Percentiles rank a stretch among this genome's conserved stretches.
Evolutionary conservation across 345 rosid species (phyloP).

Genomic region (Lepidium didymum): DNA sequence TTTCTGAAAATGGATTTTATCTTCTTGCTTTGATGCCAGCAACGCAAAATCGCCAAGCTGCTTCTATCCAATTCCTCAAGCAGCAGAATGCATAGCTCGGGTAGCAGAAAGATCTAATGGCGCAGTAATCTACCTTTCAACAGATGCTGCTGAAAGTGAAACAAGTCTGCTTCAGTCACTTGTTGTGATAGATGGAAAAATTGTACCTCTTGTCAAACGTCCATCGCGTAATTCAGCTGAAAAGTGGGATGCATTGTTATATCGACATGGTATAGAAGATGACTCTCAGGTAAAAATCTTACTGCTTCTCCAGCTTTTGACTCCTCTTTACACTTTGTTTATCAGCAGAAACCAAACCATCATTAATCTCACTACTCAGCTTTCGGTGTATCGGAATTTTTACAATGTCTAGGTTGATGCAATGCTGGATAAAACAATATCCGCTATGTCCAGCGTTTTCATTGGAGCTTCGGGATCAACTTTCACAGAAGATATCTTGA

Average conservation of each 20-base stretch:
- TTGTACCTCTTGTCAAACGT: constrained; percentile 67
- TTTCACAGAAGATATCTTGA: constrained; percentile 79
- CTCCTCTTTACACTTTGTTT: not conserved
- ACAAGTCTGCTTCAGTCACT: constrained; percentile 71
- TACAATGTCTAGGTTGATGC: constrained; percentile 66
- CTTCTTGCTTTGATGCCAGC: not conserved
- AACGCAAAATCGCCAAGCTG: constrained; percentile 20
- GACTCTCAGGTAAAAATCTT: constrained; percentile 59
- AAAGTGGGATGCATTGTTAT: constrained; percentile 88
- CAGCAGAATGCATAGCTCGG: constrained; percentile 33
- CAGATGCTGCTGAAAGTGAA: constrained; percentile 94
- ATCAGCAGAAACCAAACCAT: not conserved
- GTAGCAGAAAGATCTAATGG: constrained; percentile 56
- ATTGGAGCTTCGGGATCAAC: constrained; percentile 77
- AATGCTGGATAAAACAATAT: constrained; percentile 85
- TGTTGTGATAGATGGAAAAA: constrained; percentile 50
- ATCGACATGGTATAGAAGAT: constrained; percentile 57
- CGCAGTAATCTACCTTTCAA: constrained; percentile 76
- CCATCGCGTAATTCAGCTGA: constrained; percentile 73
- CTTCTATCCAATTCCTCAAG: constrained; percentile 23
- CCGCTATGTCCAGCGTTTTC: constrained; percentile 75
- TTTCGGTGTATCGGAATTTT: not conserved
- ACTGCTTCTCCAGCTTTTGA: not conserved
- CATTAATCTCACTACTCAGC: too few species aligned
- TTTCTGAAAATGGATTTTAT: not conserved